phyloP scores from a whole-genome alignment of 2,329 filamentous ascomycete genomes.

The Penicillium polonicum region DNA sequence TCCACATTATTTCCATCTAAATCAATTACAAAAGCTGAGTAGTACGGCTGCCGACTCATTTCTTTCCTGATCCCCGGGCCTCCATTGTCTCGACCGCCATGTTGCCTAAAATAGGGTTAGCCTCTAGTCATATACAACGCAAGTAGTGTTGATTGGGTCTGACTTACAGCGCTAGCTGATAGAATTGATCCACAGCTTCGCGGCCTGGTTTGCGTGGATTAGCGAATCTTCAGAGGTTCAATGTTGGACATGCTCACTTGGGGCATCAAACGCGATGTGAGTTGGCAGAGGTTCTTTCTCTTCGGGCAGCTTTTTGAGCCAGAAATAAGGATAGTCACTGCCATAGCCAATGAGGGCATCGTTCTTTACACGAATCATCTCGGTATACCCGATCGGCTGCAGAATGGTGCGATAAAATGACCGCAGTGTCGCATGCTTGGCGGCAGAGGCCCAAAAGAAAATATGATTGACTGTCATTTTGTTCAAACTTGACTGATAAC shows the following conservation, averaged over 20 bases:
- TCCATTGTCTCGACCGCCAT: conserved; percentile 2
- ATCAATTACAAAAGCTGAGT: conserved; percentile 2
- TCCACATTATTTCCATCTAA: conserved; percentile 3
- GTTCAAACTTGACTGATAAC: background rate
- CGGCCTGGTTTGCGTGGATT: background rate
- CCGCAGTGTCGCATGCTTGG: background rate
- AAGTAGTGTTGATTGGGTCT: no score
- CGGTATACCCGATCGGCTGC: background rate
- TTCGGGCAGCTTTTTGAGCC: background rate
- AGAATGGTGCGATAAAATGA: conserved; percentile 2
- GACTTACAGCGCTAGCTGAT: conserved; percentile 4
- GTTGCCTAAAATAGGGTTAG: background rate
- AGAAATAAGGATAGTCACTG: conserved; percentile 5
- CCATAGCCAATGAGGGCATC: conserved; percentile 3
- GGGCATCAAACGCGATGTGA: conserved; percentile 4
- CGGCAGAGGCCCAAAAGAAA: conserved; percentile 1
- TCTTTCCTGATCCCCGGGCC: conserved; percentile 4
- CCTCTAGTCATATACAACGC: background rate
- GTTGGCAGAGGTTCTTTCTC: background rate
- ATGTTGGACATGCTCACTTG: background rate
- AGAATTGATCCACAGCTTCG: conserved; percentile 6
- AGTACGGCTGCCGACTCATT: conserved; percentile 7
- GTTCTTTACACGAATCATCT: background rate
- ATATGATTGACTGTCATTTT: conserved; percentile 8
- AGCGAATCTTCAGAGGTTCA: background rate